Base-by-base conservation (phyloP, 2,329 filamentous ascomycete genomes). In the Diaporthe vexans region DNA sequence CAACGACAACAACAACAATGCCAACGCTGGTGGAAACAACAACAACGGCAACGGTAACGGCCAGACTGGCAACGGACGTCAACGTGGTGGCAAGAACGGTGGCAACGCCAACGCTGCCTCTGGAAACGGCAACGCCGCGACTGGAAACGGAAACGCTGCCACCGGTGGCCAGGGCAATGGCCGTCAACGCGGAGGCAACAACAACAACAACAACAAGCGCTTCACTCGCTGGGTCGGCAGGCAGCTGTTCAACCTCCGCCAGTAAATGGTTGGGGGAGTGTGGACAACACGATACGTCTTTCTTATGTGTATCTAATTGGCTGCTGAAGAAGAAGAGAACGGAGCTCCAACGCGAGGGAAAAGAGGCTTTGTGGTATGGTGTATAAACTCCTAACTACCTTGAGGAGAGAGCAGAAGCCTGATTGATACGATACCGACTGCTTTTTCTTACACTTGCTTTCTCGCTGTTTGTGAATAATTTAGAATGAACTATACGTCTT, bases 131-230 rank as follows among this genome's bases (percentile, higher is more conserved):
- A 59, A 65, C 26, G 40, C 40, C 33, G 54, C 67, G 1, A 58
- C 48, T 8, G 67, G 54, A 19, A 70, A 51, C 57, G 43, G 43
- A 48, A 67, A 67, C 9, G 63, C 63, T 7, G 57, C 58, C 8
- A 46, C 58, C 19, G 37, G 33, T 24, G 58, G 58, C 13, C 58
- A 61, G 24, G 59, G 61, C 61, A 29, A 63, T 6, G 61, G 61
- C 7, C 63, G 63, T 37, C 63, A 67, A 37, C 63, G 63, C 10
- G 63, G 63, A 1, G 63, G 63, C 15, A 67, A 67, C 63, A 67
- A 67, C 63, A 67, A 67, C 43, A 59, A 59, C 57, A 67, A 67
- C 61, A 67, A 67, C 63, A 67, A 67, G 61, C 61, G 61, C 15
- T 17, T 24, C 21, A 7, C 13, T 19, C 63, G 63, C n/a, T 67